Conservation (phyloP, 345 rosid genomes). For the Cardamine occulta region DNA sequence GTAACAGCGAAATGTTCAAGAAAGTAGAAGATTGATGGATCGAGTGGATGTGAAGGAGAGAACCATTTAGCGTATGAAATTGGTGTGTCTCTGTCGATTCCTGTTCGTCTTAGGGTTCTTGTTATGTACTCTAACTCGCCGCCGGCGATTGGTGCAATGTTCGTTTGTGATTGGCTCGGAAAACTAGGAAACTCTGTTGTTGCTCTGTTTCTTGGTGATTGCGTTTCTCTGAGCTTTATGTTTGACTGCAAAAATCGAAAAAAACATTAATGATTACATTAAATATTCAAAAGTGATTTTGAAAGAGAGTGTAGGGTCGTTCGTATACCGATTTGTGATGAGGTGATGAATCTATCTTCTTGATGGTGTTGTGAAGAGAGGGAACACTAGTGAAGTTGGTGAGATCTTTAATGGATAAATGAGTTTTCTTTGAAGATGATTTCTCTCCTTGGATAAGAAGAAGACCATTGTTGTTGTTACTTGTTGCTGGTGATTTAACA, state of each 20-base stretch:
- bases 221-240: constrained; percentile 42
- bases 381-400: constrained; percentile 53
- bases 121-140: constrained; percentile 64
- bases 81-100: constrained; percentile 56
- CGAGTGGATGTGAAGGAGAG: constrained; percentile 69
- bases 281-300: neutral
- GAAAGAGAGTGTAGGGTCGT: neutral
- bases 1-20: constrained; percentile 53
- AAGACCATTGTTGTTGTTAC: constrained; percentile 10
- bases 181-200: constrained; percentile 61
- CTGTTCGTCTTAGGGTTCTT: constrained; percentile 55
- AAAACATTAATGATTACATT: constrained; percentile 6
- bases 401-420: constrained; percentile 52
- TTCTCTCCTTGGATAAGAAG: constrained; percentile 51
- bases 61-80: constrained; percentile 58
- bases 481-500: constrained; percentile 47
- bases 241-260: constrained; percentile 27
- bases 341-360: constrained; percentile 62
- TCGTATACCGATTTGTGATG: constrained; percentile 42
- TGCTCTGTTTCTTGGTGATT: constrained; percentile 54
- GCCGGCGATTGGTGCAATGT: constrained; percentile 43
- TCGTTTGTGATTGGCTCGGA: constrained; percentile 57
- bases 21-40: constrained; percentile 69
- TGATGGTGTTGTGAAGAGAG: constrained; percentile 60
- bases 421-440: constrained; percentile 56